phyloP scores from a whole-genome alignment of 2,329 filamentous ascomycete species.

The Ilyonectria robusta region DNA sequence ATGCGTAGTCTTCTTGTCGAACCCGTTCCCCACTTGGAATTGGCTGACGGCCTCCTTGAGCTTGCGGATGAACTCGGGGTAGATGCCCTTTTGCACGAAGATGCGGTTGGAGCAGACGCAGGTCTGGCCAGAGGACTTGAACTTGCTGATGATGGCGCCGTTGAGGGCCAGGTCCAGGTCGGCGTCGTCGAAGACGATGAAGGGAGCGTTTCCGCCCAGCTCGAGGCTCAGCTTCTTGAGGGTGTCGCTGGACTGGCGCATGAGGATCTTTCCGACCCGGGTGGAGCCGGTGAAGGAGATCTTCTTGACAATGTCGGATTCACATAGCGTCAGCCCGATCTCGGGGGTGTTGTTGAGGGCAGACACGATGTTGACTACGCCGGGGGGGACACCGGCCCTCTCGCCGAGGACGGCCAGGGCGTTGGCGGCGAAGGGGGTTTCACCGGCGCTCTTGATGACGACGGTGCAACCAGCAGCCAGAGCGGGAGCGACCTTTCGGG shows the following conservation, averaged over 20 bases:
- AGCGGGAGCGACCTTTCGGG: slow-evolving; percentile 62
- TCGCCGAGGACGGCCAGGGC: slow-evolving; percentile 76
- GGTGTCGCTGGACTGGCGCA: slow-evolving; percentile 78
- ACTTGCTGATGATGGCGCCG: slow-evolving; percentile 81
- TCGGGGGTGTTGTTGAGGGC: slow-evolving; percentile 75
- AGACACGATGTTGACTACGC: slow-evolving; percentile 70
- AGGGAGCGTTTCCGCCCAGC: slow-evolving; percentile 78
- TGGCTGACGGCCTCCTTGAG: slow-evolving; percentile 76
- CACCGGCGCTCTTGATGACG: slow-evolving; percentile 78
- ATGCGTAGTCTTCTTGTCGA: slow-evolving; percentile 70
- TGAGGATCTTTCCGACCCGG: slow-evolving; percentile 65
- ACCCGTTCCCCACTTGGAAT: slow-evolving; percentile 78
- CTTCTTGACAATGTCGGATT: slow-evolving; percentile 75
- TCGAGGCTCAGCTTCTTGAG: slow-evolving; percentile 78
- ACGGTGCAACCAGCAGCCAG: slow-evolving; percentile 83
- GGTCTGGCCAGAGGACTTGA: slow-evolving; percentile 90
- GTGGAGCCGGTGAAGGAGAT: slow-evolving; percentile 80
- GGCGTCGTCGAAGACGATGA: slow-evolving; percentile 84
- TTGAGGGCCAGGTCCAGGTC: slow-evolving; percentile 77
- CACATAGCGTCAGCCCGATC: slow-evolving; percentile 76
- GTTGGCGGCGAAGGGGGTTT: slow-evolving; percentile 80
- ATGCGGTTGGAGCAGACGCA: slow-evolving; percentile 88
- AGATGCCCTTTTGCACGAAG: slow-evolving; percentile 80
- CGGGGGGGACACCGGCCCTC: slow-evolving; percentile 78
- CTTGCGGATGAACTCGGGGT: slow-evolving; percentile 76